Base-by-base conservation (phyloP, 345 rosid genomes). In the Populus ilicifolia region DNA sequence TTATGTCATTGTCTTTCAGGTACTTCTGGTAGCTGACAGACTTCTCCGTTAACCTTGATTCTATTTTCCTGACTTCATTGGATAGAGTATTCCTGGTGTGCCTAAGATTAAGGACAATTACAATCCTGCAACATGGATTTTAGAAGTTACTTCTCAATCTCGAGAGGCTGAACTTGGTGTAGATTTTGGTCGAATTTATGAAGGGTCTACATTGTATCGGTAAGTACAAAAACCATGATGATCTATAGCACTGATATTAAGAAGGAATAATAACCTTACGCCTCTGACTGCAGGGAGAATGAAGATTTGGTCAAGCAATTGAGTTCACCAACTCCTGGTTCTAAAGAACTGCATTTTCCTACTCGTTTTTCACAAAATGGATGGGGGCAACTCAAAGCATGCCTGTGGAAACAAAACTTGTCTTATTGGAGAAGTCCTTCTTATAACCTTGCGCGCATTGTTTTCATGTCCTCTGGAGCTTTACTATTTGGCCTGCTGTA, bases 391-490 rank as follows among this genome's bases (percentile, higher is more conserved):
- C 88, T 94, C 83, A 89, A 84, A 78, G 83, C 84, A 54, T 92
- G 94, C 82, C 67, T 94, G 20, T 92, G 98, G 98, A 94, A 94
- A 81, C 93, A 82, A 77, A 79, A 86, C 43, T 77, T 90, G 52
- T 89, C 98, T n/a, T 89, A 94, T 38, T 94, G 98, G 97, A 89
- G 96, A 87, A 90, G 89, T 71, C 97, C 97, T 65, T 72, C 91
- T 11, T 92, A 90, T 82, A 94, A 94, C 77, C 75, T 93, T 69
- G 71, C 56, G 77, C 91, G 97, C 23, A 72, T 90, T 20, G 16
- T 76, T 67, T 84, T 74, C 65, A 81, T 79, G 3, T 1, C 81
- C 2, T 68, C 62, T 8, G 67, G 90, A 30, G 89, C 97, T 70
- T 35, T 90, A 20, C 73, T 89, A 44, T 88, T 90, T 71, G 97